These are phyloP conservation scores for Arthromyces matolae DNA, from an alignment of 768 basidiomycete species.

Conservation along the genomic window DNA sequence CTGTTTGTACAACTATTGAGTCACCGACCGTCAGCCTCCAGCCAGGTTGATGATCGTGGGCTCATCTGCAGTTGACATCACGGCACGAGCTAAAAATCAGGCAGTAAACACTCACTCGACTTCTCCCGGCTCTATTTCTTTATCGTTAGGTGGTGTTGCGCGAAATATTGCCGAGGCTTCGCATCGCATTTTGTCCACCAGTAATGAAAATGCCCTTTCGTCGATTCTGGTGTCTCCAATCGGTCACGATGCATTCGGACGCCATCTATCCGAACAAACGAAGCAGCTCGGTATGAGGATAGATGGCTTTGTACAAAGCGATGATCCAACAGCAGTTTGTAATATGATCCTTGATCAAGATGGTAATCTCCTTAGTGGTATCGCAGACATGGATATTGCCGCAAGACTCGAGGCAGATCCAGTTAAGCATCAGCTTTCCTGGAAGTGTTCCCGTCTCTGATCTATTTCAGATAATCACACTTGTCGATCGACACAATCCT, in stretches of 20 bases:
- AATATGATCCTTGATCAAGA: constrained; percentile 74
- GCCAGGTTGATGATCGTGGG: constrained; percentile 73
- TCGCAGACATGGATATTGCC: constrained; percentile 87
- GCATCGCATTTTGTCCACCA: constrained; percentile 52
- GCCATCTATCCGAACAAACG: constrained; percentile 57
- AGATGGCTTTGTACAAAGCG: constrained; percentile 59
- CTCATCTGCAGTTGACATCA: constrained; percentile 87
- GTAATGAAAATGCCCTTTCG: constrained; percentile 30
- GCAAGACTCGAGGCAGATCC: constrained; percentile 41
- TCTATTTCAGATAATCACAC: constrained; percentile 38
- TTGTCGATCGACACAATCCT: constrained; percentile 49
- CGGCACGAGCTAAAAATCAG: constrained; percentile 45
- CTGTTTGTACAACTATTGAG: neutral
- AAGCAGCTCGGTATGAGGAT: constrained; percentile 66
- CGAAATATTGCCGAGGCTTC: constrained; percentile 95
- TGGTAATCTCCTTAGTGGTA: constrained; percentile 76
- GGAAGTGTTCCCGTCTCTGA: neutral
- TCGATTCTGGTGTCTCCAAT: constrained; percentile 72
- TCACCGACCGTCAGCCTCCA: constrained; percentile 20
- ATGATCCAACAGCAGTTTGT: constrained; percentile 71
- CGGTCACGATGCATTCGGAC: constrained; percentile 75
- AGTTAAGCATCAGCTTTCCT: constrained; percentile 29
- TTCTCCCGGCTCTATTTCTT: constrained; percentile 66
- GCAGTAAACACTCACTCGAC: constrained; percentile 59
- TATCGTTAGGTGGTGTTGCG: constrained; percentile 85